These are phyloP conservation scores for Candida boidinii DNA, from an alignment of 805 yeast species.

Conservation along the genomic window DNA sequence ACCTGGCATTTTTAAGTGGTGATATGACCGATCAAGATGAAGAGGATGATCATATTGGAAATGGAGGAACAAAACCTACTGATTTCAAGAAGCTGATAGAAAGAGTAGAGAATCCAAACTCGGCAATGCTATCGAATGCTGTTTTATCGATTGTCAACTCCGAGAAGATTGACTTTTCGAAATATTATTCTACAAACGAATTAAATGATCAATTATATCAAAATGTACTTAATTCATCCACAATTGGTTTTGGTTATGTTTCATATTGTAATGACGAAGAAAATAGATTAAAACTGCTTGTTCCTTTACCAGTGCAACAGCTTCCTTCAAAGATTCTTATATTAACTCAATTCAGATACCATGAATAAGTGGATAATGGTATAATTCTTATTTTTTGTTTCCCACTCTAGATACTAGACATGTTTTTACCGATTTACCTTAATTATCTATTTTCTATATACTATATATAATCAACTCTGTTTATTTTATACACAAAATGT, in stretches of 20 bases:
- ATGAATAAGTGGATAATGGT: slow-evolving; percentile 63
- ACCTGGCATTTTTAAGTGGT: slow-evolving; percentile 18
- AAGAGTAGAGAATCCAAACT: slow-evolving; percentile 31
- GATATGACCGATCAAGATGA: slow-evolving; percentile 17
- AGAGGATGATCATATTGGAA: slow-evolving; percentile 2
- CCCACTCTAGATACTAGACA: no score
- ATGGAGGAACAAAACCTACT: background rate
- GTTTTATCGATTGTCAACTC: slow-evolving; percentile 52
- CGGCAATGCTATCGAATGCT: slow-evolving; percentile 62
- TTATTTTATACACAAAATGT: no score
- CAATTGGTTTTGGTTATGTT: slow-evolving; percentile 73
- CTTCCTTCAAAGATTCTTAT: slow-evolving; percentile 70
- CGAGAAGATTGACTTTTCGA: no score
- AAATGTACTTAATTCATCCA: slow-evolving; percentile 46
- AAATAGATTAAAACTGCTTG: slow-evolving; percentile 56
- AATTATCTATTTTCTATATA: no score
- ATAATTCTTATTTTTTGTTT: no score
- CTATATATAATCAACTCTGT: no score
- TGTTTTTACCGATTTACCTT: no score
- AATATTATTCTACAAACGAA: no score
- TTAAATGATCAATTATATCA: no score
- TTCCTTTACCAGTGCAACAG: slow-evolving; percentile 78
- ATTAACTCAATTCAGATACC: slow-evolving; percentile 72
- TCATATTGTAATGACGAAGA: slow-evolving; percentile 57
- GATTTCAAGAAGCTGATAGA: slow-evolving; percentile 13